A percentile compares a stretch with the other conserved stretches of the same genome.
These are phyloP conservation scores for Iris pallida DNA, from an alignment of 116 monocot species.

Conservation along the genomic window DNA sequence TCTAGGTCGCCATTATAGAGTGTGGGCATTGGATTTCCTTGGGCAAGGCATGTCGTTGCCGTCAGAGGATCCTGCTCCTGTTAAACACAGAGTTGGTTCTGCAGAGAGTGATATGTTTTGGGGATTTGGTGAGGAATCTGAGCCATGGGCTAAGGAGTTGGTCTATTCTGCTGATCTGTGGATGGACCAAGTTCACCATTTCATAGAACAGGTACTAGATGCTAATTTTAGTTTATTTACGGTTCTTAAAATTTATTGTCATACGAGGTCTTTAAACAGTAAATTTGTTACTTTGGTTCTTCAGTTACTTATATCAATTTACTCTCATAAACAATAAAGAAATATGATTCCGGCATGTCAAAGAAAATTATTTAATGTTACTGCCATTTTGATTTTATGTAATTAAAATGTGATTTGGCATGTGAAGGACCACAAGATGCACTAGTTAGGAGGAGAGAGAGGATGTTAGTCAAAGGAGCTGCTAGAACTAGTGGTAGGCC, in stretches of 20 bases:
- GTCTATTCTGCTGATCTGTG: constrained; percentile 88
- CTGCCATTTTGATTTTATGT: too few relatives aligned
- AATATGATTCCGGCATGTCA: too few relatives aligned
- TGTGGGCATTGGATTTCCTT: constrained; percentile 91
- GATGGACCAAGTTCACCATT: constrained; percentile 84
- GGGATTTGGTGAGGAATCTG: constrained; percentile 85
- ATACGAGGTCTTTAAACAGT: not conserved
- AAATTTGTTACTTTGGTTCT: not conserved
- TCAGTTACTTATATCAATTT: not conserved
- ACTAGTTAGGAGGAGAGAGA: too few relatives aligned
- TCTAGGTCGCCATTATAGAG: constrained; percentile 78
- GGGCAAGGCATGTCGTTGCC: constrained; percentile 94
- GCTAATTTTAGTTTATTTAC: not conserved
- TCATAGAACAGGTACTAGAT: constrained; percentile 67
- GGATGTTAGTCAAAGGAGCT: too few relatives aligned
- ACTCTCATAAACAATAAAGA: too few relatives aligned
- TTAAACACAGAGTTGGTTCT: not conserved
- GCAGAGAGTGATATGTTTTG: constrained; percentile 27
- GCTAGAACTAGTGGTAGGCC: too few relatives aligned
- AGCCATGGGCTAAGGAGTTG: constrained; percentile 83
- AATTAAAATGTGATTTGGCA: too few relatives aligned
- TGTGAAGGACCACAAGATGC: too few relatives aligned
- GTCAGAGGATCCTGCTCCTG: constrained; percentile 65
- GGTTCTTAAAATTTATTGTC: not conserved
- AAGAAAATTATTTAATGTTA: too few relatives aligned